A percentile compares a stretch with the other conserved stretches of the same genome.
These are phyloP conservation scores for Cubamyces sp. DNA, from an alignment of 768 basidiomycete genomes.

Conservation along the genomic window DNA sequence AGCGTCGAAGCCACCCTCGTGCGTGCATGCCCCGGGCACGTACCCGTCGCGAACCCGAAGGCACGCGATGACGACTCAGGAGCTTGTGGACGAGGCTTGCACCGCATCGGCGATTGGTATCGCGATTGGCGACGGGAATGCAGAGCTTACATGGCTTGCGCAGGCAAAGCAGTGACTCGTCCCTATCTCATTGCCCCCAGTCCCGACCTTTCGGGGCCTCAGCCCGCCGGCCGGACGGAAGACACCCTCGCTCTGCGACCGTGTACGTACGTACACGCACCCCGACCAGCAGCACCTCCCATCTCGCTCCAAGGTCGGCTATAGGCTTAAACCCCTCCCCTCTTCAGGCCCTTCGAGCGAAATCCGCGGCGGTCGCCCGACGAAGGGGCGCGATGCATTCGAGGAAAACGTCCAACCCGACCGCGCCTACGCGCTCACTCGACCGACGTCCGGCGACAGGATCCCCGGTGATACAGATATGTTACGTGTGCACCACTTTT, in stretches of 20 bases:
- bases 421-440: not conserved
- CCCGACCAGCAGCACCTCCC: not conserved
- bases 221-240: not conserved
- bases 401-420: too few relatives aligned
- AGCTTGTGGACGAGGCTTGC: not conserved
- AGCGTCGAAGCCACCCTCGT: not conserved
- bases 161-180: not conserved
- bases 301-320: not conserved
- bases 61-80: slow-evolving; percentile 9
- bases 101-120: slow-evolving; percentile 23
- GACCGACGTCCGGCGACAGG: slow-evolving; percentile 9
- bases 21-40: not conserved
- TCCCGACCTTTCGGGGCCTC: not conserved
- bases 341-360: too few relatives aligned
- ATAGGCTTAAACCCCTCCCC: too few relatives aligned
- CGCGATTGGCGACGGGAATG: slow-evolving; percentile 19
- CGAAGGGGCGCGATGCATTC: too few relatives aligned
- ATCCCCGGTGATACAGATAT: slow-evolving; percentile 9
- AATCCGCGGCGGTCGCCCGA: too few relatives aligned
- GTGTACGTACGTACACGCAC: slow-evolving; percentile 2
- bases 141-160: not conserved
- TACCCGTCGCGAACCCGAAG: slow-evolving; percentile 6
- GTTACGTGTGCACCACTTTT: slow-evolving; percentile 7
- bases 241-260: not conserved
- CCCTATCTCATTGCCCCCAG: not conserved